These are phyloP conservation scores for Phytophthora ramorum DNA, from an alignment of 352 stramenopile species.

Conservation along the genomic window DNA sequence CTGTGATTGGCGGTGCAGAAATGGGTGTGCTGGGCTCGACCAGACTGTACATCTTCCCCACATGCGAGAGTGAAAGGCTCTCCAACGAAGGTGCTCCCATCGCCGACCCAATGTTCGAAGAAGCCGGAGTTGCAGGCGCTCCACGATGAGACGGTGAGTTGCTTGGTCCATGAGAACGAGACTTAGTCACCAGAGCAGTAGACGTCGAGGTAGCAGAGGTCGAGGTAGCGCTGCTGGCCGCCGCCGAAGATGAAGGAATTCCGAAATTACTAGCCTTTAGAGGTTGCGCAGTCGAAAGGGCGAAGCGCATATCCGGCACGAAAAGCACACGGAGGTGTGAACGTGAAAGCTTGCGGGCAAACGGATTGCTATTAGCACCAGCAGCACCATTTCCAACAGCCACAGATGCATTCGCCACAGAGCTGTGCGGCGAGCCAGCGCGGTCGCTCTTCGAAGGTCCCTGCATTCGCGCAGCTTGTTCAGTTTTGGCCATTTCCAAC, in stretches of 20 bases:
- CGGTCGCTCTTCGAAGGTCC: constrained; percentile 47
- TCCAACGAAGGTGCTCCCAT: constrained; percentile 55
- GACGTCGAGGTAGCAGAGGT: constrained; percentile 31
- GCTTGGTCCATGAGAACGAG: constrained; percentile 26
- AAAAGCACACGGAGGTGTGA: constrained; percentile 67
- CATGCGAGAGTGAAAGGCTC: constrained; percentile 75
- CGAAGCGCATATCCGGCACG: constrained; percentile 72
- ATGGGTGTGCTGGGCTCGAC: constrained; percentile 73
- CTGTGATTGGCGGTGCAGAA: constrained; percentile 48
- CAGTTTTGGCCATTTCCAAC: constrained; percentile 82
- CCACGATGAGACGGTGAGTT: constrained; percentile 33
- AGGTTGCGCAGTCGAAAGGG: constrained; percentile 60
- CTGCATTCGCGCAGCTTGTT: constrained; percentile 80
- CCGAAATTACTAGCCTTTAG: constrained; percentile 53
- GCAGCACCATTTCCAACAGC: constrained; percentile 23
- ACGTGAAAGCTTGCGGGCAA: constrained; percentile 63
- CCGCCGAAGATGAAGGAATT: constrained; percentile 32
- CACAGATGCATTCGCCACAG: constrained; percentile 35
- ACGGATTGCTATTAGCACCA: constrained; percentile 46
- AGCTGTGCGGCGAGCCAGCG: constrained; percentile 29
- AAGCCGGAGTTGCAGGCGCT: constrained; percentile 18
- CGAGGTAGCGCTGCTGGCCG: constrained; percentile 20
- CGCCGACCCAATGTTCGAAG: constrained; percentile 23
- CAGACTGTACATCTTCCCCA: constrained; percentile 88
- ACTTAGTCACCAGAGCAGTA: constrained; percentile 51